phyloP scores from a whole-genome alignment of 768 basidiomycete species.

The Stropharia rugosoannulata region DNA sequence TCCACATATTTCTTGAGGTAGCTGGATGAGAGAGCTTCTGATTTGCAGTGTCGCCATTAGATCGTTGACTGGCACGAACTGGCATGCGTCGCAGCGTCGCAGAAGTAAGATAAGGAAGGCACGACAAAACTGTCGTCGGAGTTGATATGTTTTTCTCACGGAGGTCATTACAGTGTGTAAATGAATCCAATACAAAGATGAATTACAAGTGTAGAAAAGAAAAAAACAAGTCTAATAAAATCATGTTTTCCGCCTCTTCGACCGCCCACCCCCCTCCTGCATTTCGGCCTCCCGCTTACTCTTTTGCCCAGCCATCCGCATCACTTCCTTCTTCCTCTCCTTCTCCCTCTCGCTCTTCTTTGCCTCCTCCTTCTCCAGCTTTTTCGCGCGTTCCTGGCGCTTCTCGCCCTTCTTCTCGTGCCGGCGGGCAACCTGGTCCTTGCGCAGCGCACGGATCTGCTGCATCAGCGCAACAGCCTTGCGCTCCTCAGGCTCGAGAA shows the following conservation, averaged over 20 bases:
- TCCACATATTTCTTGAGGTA: too few species aligned
- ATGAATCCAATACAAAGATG: background rate
- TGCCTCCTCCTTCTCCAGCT: slow-evolving; percentile 67
- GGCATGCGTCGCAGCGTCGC: too few species aligned
- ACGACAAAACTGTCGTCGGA: too few species aligned
- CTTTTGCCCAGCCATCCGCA: slow-evolving; percentile 72
- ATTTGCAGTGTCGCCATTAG: too few species aligned
- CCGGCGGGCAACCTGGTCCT: slow-evolving; percentile 78
- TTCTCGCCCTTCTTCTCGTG: slow-evolving; percentile 87
- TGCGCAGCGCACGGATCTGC: slow-evolving; percentile 89
- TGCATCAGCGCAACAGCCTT: slow-evolving; percentile 88
- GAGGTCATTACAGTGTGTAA: too few species aligned
- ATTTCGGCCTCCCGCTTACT: slow-evolving; percentile 62
- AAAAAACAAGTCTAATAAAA: background rate
- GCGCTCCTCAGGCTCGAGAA: slow-evolving; percentile 95
- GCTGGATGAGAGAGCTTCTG: too few species aligned
- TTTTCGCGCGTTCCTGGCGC: slow-evolving; percentile 66
- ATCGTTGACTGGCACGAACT: too few species aligned
- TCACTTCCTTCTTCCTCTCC: slow-evolving; percentile 74
- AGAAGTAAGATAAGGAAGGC: too few species aligned
- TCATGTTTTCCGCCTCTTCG: slow-evolving; percentile 52
- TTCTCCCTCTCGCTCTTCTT: slow-evolving; percentile 65
- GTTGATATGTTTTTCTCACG: too few species aligned
- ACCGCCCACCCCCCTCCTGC: slow-evolving; percentile 51
- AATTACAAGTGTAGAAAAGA: background rate